These are phyloP conservation scores for Fusarium oligoseptatum DNA, from an alignment of 2,329 filamentous ascomycete genomes.

Conservation along the genomic window DNA sequence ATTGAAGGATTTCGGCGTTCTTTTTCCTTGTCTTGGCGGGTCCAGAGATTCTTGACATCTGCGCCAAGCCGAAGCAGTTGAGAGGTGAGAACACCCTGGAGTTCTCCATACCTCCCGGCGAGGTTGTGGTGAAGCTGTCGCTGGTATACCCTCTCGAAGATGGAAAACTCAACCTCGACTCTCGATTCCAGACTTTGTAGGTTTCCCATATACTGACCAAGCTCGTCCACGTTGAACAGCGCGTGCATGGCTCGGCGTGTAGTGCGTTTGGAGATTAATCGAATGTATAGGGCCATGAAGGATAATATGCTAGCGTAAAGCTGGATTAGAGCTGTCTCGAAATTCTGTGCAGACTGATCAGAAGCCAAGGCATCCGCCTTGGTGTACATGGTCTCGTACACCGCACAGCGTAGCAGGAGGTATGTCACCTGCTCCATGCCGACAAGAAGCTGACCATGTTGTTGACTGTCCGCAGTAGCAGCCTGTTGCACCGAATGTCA, in stretches of 20 bases:
- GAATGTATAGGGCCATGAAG: background rate
- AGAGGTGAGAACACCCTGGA: background rate
- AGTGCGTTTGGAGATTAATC: background rate
- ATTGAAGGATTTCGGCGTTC: slow-evolving; percentile 21
- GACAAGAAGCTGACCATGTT: background rate
- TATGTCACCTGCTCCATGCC: background rate
- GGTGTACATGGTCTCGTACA: background rate
- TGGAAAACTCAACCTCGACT: background rate
- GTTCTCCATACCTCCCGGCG: background rate
- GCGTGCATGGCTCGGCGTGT: background rate
- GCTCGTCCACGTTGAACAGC: background rate
- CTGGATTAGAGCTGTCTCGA: background rate
- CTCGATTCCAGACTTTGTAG: background rate
- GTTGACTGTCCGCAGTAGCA: slow-evolving; percentile 4
- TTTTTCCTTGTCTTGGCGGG: slow-evolving; percentile 16
- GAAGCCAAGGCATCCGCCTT: background rate
- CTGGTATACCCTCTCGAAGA: background rate
- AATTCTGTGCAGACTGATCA: background rate
- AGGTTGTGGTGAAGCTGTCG: background rate
- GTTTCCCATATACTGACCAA: background rate
- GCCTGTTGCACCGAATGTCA: background rate
- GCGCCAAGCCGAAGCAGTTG: background rate
- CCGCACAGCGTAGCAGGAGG: background rate
- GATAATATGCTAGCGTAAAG: background rate
- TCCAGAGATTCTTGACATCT: slow-evolving; percentile 3